These are phyloP conservation scores for Zygosaccharomyces siamensis DNA, from an alignment of 805 yeast genomes.

Conservation along the genomic window DNA sequence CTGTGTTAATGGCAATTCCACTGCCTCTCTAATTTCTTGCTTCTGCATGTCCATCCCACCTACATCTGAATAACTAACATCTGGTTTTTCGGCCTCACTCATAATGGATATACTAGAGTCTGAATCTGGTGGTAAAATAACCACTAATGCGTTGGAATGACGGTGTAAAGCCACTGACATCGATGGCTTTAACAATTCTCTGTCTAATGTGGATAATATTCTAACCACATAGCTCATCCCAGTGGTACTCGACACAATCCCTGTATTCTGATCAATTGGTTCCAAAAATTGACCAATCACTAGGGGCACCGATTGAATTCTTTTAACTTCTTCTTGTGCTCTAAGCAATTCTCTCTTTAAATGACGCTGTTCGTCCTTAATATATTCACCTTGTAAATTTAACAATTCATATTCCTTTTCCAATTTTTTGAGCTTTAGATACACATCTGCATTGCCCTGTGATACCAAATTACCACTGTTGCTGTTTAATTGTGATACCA, in stretches of 20 bases:
- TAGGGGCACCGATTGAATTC: slow-evolving; percentile 94
- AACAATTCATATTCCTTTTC: slow-evolving; percentile 87
- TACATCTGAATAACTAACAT: slow-evolving; percentile 91
- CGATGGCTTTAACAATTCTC: slow-evolving; percentile 90
- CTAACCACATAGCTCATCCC: slow-evolving; percentile 97
- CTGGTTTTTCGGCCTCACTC: slow-evolving; percentile 90
- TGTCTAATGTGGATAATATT: slow-evolving; percentile 87
- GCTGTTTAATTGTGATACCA: slow-evolving; percentile 30
- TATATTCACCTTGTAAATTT: slow-evolving; percentile 87
- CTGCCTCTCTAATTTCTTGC: slow-evolving; percentile 98
- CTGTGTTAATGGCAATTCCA: slow-evolving; percentile 92
- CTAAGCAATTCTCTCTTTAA: slow-evolving; percentile 88
- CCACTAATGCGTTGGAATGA: slow-evolving; percentile 96
- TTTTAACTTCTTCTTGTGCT: slow-evolving; percentile 97
- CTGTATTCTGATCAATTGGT: slow-evolving; percentile 94
- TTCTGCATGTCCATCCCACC: slow-evolving; percentile 99
- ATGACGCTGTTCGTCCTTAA: slow-evolving; percentile 97
- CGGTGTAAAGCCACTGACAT: slow-evolving; percentile 97
- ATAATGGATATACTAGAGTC: slow-evolving; percentile 94
- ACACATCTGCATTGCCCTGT: slow-evolving; percentile 55
- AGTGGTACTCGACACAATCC: slow-evolving; percentile 94
- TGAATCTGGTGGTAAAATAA: slow-evolving; percentile 97
- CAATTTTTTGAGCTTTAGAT: slow-evolving; percentile 76
- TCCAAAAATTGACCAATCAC: slow-evolving; percentile 98
- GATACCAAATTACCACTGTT: slow-evolving; percentile 16